phyloP scores from a whole-genome alignment of 345 rosid species.

The Murraya koenigii region DNA sequence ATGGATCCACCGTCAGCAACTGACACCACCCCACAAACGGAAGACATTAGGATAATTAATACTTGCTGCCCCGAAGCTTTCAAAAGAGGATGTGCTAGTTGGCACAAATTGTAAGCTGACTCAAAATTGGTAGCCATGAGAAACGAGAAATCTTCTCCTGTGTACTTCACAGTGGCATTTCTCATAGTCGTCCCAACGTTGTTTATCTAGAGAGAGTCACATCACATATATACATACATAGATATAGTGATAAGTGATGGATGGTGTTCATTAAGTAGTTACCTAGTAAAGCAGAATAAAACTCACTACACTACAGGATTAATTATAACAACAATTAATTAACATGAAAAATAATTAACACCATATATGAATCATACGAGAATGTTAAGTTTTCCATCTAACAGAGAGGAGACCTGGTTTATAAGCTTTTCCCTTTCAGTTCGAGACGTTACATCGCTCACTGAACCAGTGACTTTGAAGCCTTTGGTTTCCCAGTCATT shows the following conservation, averaged over 20 bases:
- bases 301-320: too few relatives aligned
- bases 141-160: slow-evolving; percentile 31
- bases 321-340: too few relatives aligned
- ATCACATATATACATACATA: too few relatives aligned
- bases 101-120: slow-evolving; percentile 32
- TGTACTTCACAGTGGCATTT: slow-evolving; percentile 42
- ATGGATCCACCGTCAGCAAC: slow-evolving; percentile 22
- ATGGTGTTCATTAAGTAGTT: too few relatives aligned
- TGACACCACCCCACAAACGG: slow-evolving; percentile 35
- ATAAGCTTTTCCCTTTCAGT: slow-evolving; percentile 33
- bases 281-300: not conserved
- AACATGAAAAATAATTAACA: too few relatives aligned
- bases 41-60: slow-evolving; percentile 60
- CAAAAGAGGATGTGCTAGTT: slow-evolving; percentile 55
- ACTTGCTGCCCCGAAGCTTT: slow-evolving; percentile 53
- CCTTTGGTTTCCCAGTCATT: too few relatives aligned
- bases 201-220: too few relatives aligned
- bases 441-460: too few relatives aligned
- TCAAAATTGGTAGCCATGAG: slow-evolving; percentile 22
- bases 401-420: slow-evolving; percentile 17
- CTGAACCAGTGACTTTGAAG: too few relatives aligned
- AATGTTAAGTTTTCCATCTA: slow-evolving; percentile 35
- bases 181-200: slow-evolving; percentile 38
- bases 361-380: slow-evolving; percentile 31
- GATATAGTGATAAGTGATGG: too few relatives aligned